Conservation (phyloP, 306 rosid species). For the Rosa rugosa region DNA sequence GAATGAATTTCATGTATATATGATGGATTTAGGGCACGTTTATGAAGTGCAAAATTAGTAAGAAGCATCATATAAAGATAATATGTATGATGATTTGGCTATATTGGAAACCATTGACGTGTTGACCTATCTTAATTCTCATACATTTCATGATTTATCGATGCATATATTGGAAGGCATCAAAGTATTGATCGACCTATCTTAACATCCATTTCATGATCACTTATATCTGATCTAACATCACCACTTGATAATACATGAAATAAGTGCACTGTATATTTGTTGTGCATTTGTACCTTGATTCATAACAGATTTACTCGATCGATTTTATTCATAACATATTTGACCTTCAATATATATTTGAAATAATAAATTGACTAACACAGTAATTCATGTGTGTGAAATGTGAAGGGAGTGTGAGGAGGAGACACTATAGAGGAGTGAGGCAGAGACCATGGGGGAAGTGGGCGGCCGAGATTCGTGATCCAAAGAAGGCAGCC, state of each 20-base stretch:
- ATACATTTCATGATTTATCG: neutral
- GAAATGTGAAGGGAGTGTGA: slow-evolving; percentile 34
- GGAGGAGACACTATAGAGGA: slow-evolving; percentile 74
- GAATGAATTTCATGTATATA: neutral
- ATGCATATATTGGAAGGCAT: neutral
- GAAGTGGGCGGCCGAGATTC: slow-evolving; percentile 76
- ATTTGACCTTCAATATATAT: neutral
- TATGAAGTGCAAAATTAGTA: neutral
- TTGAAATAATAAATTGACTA: neutral
- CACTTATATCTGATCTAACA: neutral
- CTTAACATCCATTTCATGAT: neutral
- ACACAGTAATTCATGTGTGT: neutral
- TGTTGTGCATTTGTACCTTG: neutral
- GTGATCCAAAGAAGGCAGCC: slow-evolving; percentile 75
- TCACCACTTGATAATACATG: neutral
- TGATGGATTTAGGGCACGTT: neutral
- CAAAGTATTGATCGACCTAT: neutral
- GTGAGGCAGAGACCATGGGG: slow-evolving; percentile 92
- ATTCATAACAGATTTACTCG: neutral
- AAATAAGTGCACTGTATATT: neutral
- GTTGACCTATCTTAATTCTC: neutral
- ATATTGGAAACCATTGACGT: neutral
- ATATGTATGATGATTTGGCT: neutral
- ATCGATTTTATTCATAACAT: neutral
- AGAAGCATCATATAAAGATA: neutral